Conservation (phyloP, 2,329 filamentous ascomycete species). For the Xylariaceae sp. region DNA sequence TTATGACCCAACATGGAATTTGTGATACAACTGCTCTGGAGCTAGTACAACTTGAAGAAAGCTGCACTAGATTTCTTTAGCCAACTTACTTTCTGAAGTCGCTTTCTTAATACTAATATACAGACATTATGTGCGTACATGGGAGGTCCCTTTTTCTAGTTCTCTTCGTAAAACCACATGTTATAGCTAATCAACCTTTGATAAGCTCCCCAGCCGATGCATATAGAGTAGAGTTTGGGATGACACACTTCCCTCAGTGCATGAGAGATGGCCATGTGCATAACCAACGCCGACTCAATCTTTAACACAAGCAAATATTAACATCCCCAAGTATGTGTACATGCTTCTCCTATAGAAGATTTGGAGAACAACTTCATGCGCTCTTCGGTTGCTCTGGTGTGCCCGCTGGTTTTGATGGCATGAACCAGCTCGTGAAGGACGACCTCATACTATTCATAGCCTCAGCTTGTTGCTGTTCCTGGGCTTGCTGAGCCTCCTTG, state of each 20-base stretch:
- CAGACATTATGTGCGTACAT: slow-evolving; percentile 33
- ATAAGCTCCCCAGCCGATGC: slow-evolving; percentile 17
- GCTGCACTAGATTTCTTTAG: not conserved
- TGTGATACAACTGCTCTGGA: slow-evolving; percentile 12
- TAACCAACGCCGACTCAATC: slow-evolving; percentile 13
- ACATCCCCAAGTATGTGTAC: slow-evolving; percentile 15
- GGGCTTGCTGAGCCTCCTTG: slow-evolving; percentile 86
- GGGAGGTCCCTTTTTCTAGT: slow-evolving; percentile 15
- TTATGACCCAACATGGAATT: not conserved
- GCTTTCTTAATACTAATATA: slow-evolving; percentile 34
- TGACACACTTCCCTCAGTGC: not conserved
- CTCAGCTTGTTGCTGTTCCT: slow-evolving; percentile 89
- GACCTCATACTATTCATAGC: slow-evolving; percentile 92
- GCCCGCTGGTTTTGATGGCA: slow-evolving; percentile 27
- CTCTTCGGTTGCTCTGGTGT: slow-evolving; percentile 23
- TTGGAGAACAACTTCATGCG: slow-evolving; percentile 24
- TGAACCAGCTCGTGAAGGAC: slow-evolving; percentile 68
- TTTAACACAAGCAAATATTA: slow-evolving; percentile 16
- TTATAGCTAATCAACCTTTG: slow-evolving; percentile 16
- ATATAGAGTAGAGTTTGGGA: slow-evolving; percentile 27
- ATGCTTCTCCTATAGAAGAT: not conserved
- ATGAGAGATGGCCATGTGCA: not conserved
- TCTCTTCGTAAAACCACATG: slow-evolving; percentile 21
- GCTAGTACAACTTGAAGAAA: not conserved
- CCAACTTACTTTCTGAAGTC: slow-evolving; percentile 12